Conservation (phyloP, 148 eudicot genomes). For the Vaccinium myrtillus region DNA sequence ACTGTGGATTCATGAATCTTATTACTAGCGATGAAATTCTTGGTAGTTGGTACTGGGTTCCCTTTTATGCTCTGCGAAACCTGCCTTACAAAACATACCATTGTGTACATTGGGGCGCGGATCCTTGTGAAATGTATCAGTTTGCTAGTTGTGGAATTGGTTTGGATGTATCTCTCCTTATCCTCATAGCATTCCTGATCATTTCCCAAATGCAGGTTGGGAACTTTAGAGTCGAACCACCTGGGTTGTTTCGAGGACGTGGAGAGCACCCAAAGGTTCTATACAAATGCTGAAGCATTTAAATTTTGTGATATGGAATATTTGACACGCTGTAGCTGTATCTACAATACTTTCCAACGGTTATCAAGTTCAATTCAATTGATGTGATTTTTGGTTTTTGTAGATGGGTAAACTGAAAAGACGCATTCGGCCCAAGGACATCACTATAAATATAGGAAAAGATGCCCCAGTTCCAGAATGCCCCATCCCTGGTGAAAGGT, state of each 20-base stretch:
- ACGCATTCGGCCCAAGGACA: slow-evolving; percentile 79
- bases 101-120: not conserved
- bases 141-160: slow-evolving; percentile 9
- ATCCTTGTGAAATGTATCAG: slow-evolving; percentile 6
- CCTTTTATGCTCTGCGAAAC: not conserved
- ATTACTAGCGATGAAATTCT: not conserved
- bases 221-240: slow-evolving; percentile 98
- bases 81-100: not conserved
- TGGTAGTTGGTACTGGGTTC: not conserved
- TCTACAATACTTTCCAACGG: not conserved
- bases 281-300: not conserved
- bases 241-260: slow-evolving; percentile 98
- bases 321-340: slow-evolving; percentile 2
- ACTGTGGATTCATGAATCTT: not conserved
- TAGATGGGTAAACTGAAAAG: slow-evolving; percentile 94
- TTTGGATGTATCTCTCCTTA: slow-evolving; percentile 1
- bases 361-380: slow-evolving; percentile 9
- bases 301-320: not conserved
- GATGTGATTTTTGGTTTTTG: slow-evolving; percentile 4
- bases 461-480: slow-evolving; percentile 81
- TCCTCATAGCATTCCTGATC: slow-evolving; percentile 13
- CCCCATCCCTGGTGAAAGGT: slow-evolving; percentile 83
- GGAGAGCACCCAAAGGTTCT: slow-evolving; percentile 98
- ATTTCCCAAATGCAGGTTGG: slow-evolving; percentile 62
- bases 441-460: slow-evolving; percentile 81